Evolutionary conservation across 148 eudicot species (phyloP).

Genomic region (Salicornia ramosissima): DNA sequence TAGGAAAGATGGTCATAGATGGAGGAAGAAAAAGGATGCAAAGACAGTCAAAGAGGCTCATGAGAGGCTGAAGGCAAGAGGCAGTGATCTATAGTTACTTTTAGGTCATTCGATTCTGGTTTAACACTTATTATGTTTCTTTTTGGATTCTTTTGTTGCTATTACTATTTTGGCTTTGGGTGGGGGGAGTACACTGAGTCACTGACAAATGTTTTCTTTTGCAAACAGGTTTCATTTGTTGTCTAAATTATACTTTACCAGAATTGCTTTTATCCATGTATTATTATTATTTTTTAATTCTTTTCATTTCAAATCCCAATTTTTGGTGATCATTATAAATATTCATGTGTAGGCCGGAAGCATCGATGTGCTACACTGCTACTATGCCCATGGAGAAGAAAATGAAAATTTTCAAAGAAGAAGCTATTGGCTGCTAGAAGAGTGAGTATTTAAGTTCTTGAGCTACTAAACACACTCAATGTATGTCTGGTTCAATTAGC

Average conservation of each 20-base stretch:
- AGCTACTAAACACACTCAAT: conserved; percentile 8
- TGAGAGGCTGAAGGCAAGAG: conserved; percentile 68
- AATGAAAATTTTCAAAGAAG: conserved; percentile 49
- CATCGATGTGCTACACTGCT: conserved; percentile 53
- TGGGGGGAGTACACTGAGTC: not conserved
- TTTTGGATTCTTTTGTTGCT: not conserved
- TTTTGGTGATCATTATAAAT: not conserved
- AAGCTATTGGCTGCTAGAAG: conserved; percentile 57
- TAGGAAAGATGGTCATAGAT: conserved; percentile 75
- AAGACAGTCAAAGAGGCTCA: conserved; percentile 83
- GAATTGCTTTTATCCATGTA: not conserved
- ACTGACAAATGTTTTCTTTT: too few species aligned
- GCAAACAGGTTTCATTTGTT: too few species aligned
- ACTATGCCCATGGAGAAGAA: conserved; percentile 60
- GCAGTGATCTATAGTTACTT: conserved; percentile 9
- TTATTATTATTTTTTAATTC: not conserved
- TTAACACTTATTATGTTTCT: not conserved
- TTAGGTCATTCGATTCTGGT: not conserved
- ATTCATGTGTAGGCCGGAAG: conserved; percentile 38
- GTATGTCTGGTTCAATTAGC: not conserved
- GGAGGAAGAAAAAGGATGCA: conserved; percentile 90
- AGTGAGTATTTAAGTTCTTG: conserved; percentile 28
- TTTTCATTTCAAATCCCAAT: not conserved
- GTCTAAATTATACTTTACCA: not conserved
- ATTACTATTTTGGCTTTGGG: not conserved